phyloP scores from a whole-genome alignment of 1,284 basidiomycete species.

The Pholiota adiposa region DNA sequence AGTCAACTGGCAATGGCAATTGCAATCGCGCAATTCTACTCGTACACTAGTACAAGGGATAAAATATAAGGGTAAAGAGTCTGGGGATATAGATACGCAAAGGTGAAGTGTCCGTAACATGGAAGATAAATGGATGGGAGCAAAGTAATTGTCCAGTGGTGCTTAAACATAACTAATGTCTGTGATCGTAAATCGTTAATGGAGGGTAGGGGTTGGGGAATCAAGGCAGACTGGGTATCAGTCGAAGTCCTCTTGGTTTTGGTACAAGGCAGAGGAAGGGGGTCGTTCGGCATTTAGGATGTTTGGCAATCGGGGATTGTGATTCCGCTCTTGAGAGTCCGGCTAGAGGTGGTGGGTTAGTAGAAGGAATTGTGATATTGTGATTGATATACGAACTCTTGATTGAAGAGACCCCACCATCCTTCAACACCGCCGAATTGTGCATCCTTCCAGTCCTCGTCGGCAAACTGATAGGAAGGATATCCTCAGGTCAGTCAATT shows the following conservation, averaged over 20 bases:
- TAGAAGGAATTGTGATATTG: no score
- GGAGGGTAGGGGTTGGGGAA: no score
- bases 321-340: constrained; percentile 56
- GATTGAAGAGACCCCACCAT: constrained; percentile 58
- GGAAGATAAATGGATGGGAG: neutral
- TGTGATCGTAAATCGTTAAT: neutral
- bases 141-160: neutral
- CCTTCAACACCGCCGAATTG: constrained; percentile 89
- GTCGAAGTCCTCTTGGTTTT: constrained; percentile 37
- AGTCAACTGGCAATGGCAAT: no score
- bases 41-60: no score
- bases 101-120: neutral
- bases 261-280: neutral
- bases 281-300: constrained; percentile 33
- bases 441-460: constrained; percentile 85
- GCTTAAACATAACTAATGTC: neutral
- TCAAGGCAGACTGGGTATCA: constrained; percentile 40
- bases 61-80: neutral
- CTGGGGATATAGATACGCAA: constrained; percentile 4
- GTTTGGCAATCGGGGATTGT: constrained; percentile 51
- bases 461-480: constrained; percentile 61
- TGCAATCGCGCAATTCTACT: no score
- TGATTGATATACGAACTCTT: no score
- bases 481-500: neutral
- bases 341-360: constrained; percentile 35